Percentiles rank a stretch among this genome's conserved stretches.
Conservation (phyloP, 345 rosid genomes). For the Lumnitzera littorea region DNA sequence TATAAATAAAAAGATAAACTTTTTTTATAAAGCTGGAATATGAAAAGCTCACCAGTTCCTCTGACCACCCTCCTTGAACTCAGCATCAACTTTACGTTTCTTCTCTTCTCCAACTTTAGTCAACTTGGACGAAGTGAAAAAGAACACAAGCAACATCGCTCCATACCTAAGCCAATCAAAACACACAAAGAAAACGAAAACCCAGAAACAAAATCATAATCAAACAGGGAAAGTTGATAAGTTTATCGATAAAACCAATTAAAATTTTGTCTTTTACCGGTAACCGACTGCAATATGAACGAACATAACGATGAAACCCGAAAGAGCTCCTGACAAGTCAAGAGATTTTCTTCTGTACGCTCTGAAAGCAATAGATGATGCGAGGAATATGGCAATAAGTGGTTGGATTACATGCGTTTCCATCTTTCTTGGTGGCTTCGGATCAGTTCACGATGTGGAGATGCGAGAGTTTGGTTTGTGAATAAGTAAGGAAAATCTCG, state of each 20-base stretch:
- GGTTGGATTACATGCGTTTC: constrained; percentile 23
- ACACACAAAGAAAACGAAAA: not conserved
- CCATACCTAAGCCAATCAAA: constrained; percentile 48
- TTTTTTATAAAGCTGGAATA: not conserved
- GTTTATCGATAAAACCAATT: too few species aligned
- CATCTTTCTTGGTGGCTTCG: constrained; percentile 28
- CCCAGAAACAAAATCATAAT: too few species aligned
- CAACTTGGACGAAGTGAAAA: constrained; percentile 77
- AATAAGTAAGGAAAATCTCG: too few species aligned
- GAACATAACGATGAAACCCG: constrained; percentile 75
- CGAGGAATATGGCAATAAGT: constrained; percentile 38
- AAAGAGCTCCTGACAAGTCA: constrained; percentile 64
- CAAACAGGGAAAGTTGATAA: too few species aligned
- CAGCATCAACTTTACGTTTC: constrained; percentile 70
- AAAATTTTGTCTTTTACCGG: constrained; percentile 27
- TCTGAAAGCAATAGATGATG: constrained; percentile 51
- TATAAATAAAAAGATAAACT: too few species aligned
- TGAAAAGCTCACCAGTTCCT: constrained; percentile 60
- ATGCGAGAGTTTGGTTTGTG: not conserved
- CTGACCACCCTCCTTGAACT: constrained; percentile 93
- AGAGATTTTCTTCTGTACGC: constrained; percentile 76
- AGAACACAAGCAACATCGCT: constrained; percentile 71
- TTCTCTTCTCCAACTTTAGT: constrained; percentile 84
- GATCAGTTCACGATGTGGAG: too few species aligned
- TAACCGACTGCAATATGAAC: constrained; percentile 59